phyloP scores from a whole-genome alignment of 2,329 filamentous ascomycete genomes.

The Aspergillus sp. region DNA sequence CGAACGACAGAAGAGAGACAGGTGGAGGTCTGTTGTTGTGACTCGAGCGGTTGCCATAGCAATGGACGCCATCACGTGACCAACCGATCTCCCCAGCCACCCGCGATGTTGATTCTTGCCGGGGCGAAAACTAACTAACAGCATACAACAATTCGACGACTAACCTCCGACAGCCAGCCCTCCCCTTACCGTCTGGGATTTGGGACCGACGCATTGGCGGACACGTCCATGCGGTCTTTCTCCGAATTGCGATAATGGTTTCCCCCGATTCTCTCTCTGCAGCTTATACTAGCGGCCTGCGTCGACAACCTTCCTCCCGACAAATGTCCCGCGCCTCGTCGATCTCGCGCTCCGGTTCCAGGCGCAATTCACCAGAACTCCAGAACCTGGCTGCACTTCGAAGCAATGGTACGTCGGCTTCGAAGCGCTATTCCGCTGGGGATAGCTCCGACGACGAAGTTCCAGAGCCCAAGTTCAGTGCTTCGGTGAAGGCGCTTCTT shows the following conservation, averaged over 20 bases:
- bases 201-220: slow-evolving; percentile 16
- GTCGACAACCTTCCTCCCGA: slow-evolving; percentile 35
- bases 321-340: slow-evolving; percentile 39
- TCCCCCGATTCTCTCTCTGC: slow-evolving; percentile 40
- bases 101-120: slow-evolving; percentile 15
- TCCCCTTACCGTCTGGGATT: slow-evolving; percentile 1
- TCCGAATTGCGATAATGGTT: slow-evolving; percentile 27
- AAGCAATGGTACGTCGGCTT: slow-evolving; percentile 20
- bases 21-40: slow-evolving; percentile 4
- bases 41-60: slow-evolving; percentile 5
- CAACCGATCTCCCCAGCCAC: slow-evolving; percentile 12
- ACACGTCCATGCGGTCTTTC: slow-evolving; percentile 18
- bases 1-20: not conserved
- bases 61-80: slow-evolving; percentile 12
- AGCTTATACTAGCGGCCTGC: slow-evolving; percentile 35
- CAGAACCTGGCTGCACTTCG: slow-evolving; percentile 17
- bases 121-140: slow-evolving; percentile 2
- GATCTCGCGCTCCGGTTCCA: slow-evolving; percentile 34
- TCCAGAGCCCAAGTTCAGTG: slow-evolving; percentile 85
- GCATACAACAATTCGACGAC: slow-evolving; percentile 9
- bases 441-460: slow-evolving; percentile 96
- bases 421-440: slow-evolving; percentile 51
- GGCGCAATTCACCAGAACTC: slow-evolving; percentile 33
- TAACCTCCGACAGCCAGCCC: slow-evolving; percentile 12
- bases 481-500: slow-evolving; percentile 82